A percentile compares a stretch with the other conserved stretches of the same genome.
Conservation (phyloP, 176 grass and related monocot genomes). For the Hsuehochloa calcarea region DNA sequence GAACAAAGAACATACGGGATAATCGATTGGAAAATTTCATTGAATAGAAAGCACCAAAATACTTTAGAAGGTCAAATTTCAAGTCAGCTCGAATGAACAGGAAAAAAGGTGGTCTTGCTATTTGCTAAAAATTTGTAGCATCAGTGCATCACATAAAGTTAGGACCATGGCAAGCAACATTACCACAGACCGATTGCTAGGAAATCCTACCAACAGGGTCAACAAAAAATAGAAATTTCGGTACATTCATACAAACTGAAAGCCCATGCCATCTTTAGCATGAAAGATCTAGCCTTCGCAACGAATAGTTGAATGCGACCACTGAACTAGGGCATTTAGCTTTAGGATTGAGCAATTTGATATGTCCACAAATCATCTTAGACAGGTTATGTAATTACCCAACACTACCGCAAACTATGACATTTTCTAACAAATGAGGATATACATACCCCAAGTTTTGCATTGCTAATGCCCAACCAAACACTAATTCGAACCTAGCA, state of each 20-base stretch:
- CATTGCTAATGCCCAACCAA: too few species aligned
- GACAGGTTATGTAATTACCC: too few species aligned
- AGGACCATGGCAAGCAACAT: background rate
- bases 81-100: conserved; percentile 11
- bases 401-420: too few species aligned
- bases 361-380: background rate
- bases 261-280: background rate
- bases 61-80: conserved; percentile 18
- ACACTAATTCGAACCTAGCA: too few species aligned
- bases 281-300: background rate
- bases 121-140: background rate
- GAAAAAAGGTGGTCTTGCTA: background rate
- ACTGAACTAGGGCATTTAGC: background rate
- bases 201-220: background rate
- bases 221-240: background rate
- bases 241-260: background rate
- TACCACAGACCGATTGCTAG: background rate
- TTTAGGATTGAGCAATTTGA: background rate
- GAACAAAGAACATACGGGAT: conserved; percentile 23
- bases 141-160: background rate
- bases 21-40: background rate
- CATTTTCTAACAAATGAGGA: too few species aligned
- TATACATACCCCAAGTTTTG: too few species aligned
- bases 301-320: background rate
- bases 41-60: conserved; percentile 6